Evolutionary conservation across 139 green algal species (phyloP).

Genomic region (Chlamydomonas sphaeroides): DNA sequence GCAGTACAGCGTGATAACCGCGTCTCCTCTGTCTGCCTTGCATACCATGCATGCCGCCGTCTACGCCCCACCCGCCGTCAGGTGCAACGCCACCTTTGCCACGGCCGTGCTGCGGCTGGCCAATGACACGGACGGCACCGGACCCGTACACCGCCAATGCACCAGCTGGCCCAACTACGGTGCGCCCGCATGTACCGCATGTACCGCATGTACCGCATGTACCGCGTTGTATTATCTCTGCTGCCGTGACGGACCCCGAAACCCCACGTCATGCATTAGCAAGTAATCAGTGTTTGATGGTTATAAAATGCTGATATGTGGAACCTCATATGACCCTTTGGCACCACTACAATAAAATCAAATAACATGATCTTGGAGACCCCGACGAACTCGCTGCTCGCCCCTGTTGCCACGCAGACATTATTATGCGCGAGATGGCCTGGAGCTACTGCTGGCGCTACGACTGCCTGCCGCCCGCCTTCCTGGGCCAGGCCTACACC

Average conservation of each 20-base stretch:
- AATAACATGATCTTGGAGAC: too few relatives aligned
- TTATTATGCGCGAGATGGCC: not conserved
- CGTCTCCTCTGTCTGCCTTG: too few relatives aligned
- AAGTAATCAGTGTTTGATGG: too few relatives aligned
- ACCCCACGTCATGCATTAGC: too few relatives aligned
- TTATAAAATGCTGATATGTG: too few relatives aligned
- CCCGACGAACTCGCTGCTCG: too few relatives aligned
- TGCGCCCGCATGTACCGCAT: not conserved
- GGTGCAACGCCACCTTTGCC: not conserved
- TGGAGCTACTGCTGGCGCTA: not conserved
- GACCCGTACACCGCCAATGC: not conserved
- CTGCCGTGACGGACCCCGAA: too few relatives aligned
- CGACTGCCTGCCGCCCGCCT: not conserved
- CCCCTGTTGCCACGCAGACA: not conserved
- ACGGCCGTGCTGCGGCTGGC: not conserved
- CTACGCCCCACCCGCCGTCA: not conserved
- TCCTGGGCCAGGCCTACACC: conserved; percentile 16
- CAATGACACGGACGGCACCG: not conserved
- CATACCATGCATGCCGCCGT: too few relatives aligned
- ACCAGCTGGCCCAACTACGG: not conserved
- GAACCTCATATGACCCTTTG: too few relatives aligned
- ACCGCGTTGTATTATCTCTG: not conserved
- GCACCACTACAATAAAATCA: too few relatives aligned
- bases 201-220: not conserved
- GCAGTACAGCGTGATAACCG: too few relatives aligned